Evolutionary conservation across 1,284 basidiomycete genomes (phyloP).

Genomic region (Ceratobasidium sp.): DNA sequence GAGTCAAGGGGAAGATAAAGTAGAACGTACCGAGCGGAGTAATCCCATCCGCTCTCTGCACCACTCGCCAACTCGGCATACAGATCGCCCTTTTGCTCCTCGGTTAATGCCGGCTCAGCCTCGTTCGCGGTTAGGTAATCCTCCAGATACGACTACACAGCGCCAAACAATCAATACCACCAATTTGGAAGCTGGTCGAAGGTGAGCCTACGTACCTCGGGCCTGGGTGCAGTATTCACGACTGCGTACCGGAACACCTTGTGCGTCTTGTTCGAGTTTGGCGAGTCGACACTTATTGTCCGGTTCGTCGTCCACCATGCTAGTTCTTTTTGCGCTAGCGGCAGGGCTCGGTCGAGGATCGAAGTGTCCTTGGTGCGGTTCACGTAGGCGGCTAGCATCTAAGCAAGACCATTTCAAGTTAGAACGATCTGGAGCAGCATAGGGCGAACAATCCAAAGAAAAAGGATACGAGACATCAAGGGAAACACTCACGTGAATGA

Average conservation of each 20-base stretch:
- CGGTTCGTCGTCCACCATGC: constrained; percentile 83
- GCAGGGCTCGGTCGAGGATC: constrained; percentile 68
- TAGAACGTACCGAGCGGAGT: constrained; percentile 33
- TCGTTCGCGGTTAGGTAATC: constrained; percentile 81
- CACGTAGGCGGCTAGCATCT: constrained; percentile 76
- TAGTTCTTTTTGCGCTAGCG: constrained; percentile 74
- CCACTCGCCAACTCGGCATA: constrained; percentile 90
- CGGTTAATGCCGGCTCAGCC: constrained; percentile 61
- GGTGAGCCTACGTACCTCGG: constrained; percentile 64
- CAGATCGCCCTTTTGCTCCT: constrained; percentile 65
- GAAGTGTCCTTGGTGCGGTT: constrained; percentile 63
- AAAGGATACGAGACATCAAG: not conserved
- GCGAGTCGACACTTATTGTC: constrained; percentile 73
- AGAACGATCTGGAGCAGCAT: too few species aligned
- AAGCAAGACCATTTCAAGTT: constrained; percentile 17
- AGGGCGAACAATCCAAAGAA: too few species aligned
- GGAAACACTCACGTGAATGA: constrained; percentile 66
- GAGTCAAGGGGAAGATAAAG: constrained; percentile 40
- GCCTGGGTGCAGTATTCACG: constrained; percentile 83
- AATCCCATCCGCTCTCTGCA: constrained; percentile 72
- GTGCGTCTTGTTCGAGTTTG: constrained; percentile 70
- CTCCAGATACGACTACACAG: constrained; percentile 52
- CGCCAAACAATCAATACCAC: not conserved
- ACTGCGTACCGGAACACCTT: constrained; percentile 76
- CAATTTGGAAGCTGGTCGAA: not conserved